These are phyloP conservation scores for Cucumis melo DNA, from an alignment of 306 rosid genomes.

Conservation along the genomic window DNA sequence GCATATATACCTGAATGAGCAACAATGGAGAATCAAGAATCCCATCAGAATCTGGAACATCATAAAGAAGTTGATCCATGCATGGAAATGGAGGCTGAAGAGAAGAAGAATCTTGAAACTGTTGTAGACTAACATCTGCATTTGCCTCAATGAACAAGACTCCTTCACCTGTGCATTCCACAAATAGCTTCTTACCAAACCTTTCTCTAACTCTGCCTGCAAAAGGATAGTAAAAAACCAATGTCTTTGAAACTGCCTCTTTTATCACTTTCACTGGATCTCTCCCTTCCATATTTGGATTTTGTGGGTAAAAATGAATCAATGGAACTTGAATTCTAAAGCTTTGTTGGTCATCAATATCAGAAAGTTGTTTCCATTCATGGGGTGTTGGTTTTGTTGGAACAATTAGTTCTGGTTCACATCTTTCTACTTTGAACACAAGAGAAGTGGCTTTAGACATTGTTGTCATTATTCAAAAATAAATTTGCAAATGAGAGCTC, in stretches of 20 bases:
- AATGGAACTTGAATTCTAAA: not conserved
- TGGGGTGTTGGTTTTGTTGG: constrained; percentile 8
- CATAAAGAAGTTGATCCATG: constrained; percentile 10
- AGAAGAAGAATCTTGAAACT: not conserved
- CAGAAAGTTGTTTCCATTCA: not conserved
- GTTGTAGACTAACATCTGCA: constrained; percentile 1
- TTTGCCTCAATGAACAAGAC: constrained; percentile 12
- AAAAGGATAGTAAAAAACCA: not conserved
- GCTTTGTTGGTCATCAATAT: not conserved
- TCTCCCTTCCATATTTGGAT: not conserved
- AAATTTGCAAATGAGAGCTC: not conserved
- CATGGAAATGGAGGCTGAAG: constrained; percentile 7
- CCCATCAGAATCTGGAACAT: constrained; percentile 1
- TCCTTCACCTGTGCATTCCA: constrained; percentile 21
- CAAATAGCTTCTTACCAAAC: not conserved
- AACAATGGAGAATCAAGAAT: constrained; percentile 9
- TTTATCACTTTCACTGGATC: not conserved
- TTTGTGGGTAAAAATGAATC: not conserved
- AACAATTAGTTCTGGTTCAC: not conserved
- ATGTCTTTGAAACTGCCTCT: not conserved
- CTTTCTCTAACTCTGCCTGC: not conserved
- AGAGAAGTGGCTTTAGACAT: not conserved
- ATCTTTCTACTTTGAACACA: not conserved
- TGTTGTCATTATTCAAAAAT: too few species aligned
- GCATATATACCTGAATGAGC: constrained; percentile 6